Base-by-base conservation (phyloP, 2,329 filamentous ascomycete genomes). In the Tolypocladium paradoxum region DNA sequence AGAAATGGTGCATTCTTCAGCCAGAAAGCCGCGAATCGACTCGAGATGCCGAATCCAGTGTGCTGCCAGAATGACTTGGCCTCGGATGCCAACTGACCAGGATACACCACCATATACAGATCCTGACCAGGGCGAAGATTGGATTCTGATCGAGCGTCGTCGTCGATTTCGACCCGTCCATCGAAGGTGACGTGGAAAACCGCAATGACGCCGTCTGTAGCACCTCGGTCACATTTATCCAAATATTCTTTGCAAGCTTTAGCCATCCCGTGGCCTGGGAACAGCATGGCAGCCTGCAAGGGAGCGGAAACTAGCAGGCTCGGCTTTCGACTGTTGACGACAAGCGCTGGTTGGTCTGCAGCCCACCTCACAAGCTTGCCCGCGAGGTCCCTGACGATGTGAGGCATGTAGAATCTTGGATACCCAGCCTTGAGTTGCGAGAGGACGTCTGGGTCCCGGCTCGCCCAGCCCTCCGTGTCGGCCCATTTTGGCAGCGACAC, bases 41-140 rank as follows among this genome's bases (percentile, higher is more conserved):
- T 65, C n/a, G 64, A 65, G 33, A 66, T 53, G 7, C 64, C 64
- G 20, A 55, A 62, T 0, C 64, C 64, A 0, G 64, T 61, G 48
- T 67, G 63, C 20, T 64, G 62, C 64, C 63, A 67, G 33, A 65
- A 67, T 8, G 56, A 56, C 45, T 63, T 63, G n/a, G 60, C 63
- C 24, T 64, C 59, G 4, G 29, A 45, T 2, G 49, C 54, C 12
- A 64, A 22, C 2, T 46, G 24, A 1, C 46, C 22, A 1, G 61
- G 55, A 22, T 60, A 61, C 6, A 57, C 37, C 1, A 61, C 56
- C 1, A 49, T 49, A 24, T 53, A 66, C 1, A 65, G 27, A 4
- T 61, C 9, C 27, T 51, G 34, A 48, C 3, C 16, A 6, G 40
- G 16, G 6, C 16, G 9, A 11, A 35, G 35, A n/a, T 4, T 31